Conservation (phyloP, 768 basidiomycete species). For the Podaxis rugospora region DNA sequence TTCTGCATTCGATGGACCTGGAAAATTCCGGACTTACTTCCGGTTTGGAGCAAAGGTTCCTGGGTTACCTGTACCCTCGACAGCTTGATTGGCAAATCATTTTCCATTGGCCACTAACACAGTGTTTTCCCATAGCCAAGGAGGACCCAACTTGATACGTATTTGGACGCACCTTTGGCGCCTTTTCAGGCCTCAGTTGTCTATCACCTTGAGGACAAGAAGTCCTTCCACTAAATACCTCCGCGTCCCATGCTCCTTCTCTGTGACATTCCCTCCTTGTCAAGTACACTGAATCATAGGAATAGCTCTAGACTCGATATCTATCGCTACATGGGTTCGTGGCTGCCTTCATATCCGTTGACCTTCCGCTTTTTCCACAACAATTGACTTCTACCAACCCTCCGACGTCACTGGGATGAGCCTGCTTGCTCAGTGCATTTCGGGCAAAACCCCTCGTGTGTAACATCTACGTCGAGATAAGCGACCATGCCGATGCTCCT, state of each 20-base stretch:
- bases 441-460: slow-evolving; percentile 2
- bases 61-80: neutral
- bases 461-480: slow-evolving; percentile 5
- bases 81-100: neutral
- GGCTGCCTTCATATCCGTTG: neutral
- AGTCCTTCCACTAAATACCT: neutral
- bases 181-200: neutral
- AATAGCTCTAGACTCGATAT: slow-evolving; percentile 1
- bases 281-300: neutral
- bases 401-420: neutral
- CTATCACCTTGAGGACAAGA: slow-evolving; percentile 1
- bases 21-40: neutral
- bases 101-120: neutral
- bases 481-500: neutral
- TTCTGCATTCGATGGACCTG: neutral
- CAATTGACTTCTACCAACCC: neutral
- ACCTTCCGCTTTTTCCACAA: neutral
- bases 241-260: neutral
- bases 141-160: neutral
- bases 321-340: neutral
- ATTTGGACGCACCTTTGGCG: neutral
- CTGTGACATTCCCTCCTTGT: neutral
- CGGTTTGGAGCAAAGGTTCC: neutral
- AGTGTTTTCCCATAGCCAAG: neutral
- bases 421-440: neutral